Base-by-base conservation (phyloP, 2,329 filamentous ascomycete species). In the Colletotrichum agaves region DNA sequence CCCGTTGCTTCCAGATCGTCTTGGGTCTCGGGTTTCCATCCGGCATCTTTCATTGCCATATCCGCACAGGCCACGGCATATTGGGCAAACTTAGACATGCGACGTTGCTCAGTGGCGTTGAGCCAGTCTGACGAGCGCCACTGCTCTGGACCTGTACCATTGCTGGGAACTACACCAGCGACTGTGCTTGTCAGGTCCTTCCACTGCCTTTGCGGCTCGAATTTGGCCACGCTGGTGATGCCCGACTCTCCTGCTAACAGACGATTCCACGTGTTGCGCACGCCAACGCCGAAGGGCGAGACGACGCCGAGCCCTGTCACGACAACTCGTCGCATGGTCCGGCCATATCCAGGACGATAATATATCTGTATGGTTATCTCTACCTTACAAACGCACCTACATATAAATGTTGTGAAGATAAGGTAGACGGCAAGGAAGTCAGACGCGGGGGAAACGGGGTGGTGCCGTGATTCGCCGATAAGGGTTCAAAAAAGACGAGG, bases 81-180 rank as follows among this genome's bases (percentile, higher is more conserved):
- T 78, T 98, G 94, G 4, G 94, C 88, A 76, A 98, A 98, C 23
- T 83, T 85, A n/a, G 96, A 94, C 90, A 97, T 97, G 75, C 93
- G 91, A 4, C 94, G 88, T 75, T 87, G 84, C 65, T 90, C 87
- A 1, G 82, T 76, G 23, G 79, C 75, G 50, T 77, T 79, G 57
- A 89, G 74, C 85, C 87, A 90, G 72, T 89, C 84, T 11, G 80
- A 77, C 1, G 85, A 75, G 33, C 78, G 77, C 88, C 86, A 90
- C 49, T 67, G 61, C 11, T 82, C 81, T 63, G 80, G 75, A 63
- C 75, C 76, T 5, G 77, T 70, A 5, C 76, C 75, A 60, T 68
- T 39, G 49, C 74, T 78, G 1, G 95, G 94, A 1, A 99, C 92
- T 17, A 96, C 76, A 1, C 92, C 96, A 47, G 94, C 95, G 58